Base-by-base conservation (phyloP, 2,329 filamentous ascomycete genomes). In the Macroventuria anomochaeta region DNA sequence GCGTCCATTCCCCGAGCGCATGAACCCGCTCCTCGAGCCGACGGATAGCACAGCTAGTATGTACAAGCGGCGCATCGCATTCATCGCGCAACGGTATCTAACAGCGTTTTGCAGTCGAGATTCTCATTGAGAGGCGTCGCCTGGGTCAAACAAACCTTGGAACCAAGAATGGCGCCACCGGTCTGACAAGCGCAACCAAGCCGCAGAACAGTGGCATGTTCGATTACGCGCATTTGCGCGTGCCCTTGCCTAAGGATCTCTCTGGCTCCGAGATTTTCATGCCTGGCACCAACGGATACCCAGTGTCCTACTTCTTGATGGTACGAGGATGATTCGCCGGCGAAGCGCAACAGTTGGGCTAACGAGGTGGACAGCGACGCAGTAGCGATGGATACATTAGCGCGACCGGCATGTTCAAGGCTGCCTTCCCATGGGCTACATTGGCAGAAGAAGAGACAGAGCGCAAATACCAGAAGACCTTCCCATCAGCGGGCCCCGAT, bases 291-390 rank as follows among this genome's bases (percentile, higher is more conserved):
- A 75, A 77, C 8, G 75, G 80, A 57, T 83, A 80, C 55, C 93
- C 95, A 5, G 91, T 91, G 73, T 95, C 91, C 64, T 99, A 99
- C 78, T 99, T 97, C 75, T 80, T 99, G 65, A 99, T 99, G 85
- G 85, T 87, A 80, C 75, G 81, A 47, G 46, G 51, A 66, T 65
- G 57, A 53, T 23, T 26, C 33, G 28, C 42, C 43, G 38, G 21
- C 42, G 44, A 38, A 26, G 59, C 51, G 53, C 57, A 60, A 61
- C 43, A 34, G 17, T 21, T 31, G 44, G 58, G 59, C 71, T 75
- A 59, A 74, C 70, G 47, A 53, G 34, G 56, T 33, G 46, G 46
- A 67, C 67, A 81, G 90, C 88, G 91, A 76, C 88, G 90, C 65
- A 93, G 90, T 76, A 85, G 85, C 71, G 91, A 96, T 72, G 91